Evolutionary conservation across 768 basidiomycete genomes (phyloP), one percentile per base, ranked within the genome.

Genomic region (Lactarius deliciosus): DNA sequence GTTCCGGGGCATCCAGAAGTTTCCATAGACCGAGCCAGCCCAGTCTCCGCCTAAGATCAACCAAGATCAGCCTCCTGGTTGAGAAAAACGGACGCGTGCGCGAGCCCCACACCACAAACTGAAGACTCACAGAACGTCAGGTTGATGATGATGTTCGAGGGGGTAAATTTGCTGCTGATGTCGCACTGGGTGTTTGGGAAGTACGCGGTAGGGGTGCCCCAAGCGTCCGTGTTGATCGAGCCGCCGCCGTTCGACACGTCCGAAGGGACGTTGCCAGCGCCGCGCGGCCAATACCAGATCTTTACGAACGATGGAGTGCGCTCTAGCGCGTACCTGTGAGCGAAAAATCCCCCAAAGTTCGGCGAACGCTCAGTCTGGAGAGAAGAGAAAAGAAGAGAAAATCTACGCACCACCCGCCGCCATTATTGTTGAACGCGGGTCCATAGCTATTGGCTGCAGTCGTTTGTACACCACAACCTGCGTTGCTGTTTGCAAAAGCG

Each of bases 251-350:
- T 74, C 16, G 34, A 54, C n/a, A 86, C 79, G 68, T 83, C 86
- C 9, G 74, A 69, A 1, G 86, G 86, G 30, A 84, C 77, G 41
- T 71, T 71, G 16, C 72, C 75, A 57, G 75, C 79, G 57, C 75
- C 76, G 53, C 86, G 80, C 0, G 86, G 79, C 87, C 87, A 91
- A 77, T 89, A 91, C 84, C 86, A 91, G 57, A 90, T 79, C 68
- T 86, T 87, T 73, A 91, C 85, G 72, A 80, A 84, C 5, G 73
- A 71, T 28, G 75, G 68, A 0, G 86, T 87, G 41, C 87, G 81
- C 72, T 89, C 86, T 72, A 88, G 78, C 0, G 87, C 88, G 74
- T 81, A 88, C 83, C 84, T 88, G 25, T 68, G 45, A 40, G 22
- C 47, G 22, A n/a, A 50, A n/a, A 13, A 50, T 5, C 5, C 47